A percentile compares a stretch with the other conserved stretches of the same genome.
phyloP scores from a whole-genome alignment of 768 basidiomycete genomes.

The Trametes villosa region DNA sequence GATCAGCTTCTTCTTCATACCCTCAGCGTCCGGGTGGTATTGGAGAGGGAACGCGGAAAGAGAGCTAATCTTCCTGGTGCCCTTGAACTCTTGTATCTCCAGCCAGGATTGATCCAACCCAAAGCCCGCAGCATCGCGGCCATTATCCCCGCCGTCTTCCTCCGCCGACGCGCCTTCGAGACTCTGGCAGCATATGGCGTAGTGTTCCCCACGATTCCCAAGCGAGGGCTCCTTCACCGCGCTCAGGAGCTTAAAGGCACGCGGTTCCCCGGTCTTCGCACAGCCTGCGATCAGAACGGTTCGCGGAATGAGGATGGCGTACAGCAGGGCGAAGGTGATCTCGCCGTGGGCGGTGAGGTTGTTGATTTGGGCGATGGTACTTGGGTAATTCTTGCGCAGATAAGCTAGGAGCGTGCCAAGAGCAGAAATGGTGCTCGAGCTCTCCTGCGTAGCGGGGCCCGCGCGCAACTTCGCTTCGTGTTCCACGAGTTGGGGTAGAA shows the following conservation, averaged over 20 bases:
- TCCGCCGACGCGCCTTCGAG: not conserved
- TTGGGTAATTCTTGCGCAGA: slow-evolving; percentile 51
- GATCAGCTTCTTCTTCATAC: slow-evolving; percentile 42
- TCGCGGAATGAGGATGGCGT: slow-evolving; percentile 56
- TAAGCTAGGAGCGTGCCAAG: slow-evolving; percentile 42
- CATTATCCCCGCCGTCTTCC: not conserved
- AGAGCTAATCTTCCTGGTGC: slow-evolving; percentile 52
- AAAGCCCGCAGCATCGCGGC: slow-evolving; percentile 31
- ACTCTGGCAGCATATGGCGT: not conserved
- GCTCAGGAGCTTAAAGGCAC: not conserved
- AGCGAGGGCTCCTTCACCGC: not conserved
- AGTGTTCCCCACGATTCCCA: not conserved
- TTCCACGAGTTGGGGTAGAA: slow-evolving; percentile 49
- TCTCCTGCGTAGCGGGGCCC: slow-evolving; percentile 43
- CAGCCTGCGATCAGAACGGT: slow-evolving; percentile 54
- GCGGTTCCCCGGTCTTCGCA: not conserved
- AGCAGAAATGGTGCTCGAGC: slow-evolving; percentile 43
- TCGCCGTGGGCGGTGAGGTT: slow-evolving; percentile 56
- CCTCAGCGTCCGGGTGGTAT: slow-evolving; percentile 48
- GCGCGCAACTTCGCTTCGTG: slow-evolving; percentile 47
- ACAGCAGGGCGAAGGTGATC: slow-evolving; percentile 56
- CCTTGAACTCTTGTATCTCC: slow-evolving; percentile 43
- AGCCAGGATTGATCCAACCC: slow-evolving; percentile 34
- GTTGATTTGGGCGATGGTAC: slow-evolving; percentile 50
- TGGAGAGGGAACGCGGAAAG: slow-evolving; percentile 57